phyloP scores from a whole-genome alignment of 192 early-diverging fungal genomes.

The Umbelopsis sp. region DNA sequence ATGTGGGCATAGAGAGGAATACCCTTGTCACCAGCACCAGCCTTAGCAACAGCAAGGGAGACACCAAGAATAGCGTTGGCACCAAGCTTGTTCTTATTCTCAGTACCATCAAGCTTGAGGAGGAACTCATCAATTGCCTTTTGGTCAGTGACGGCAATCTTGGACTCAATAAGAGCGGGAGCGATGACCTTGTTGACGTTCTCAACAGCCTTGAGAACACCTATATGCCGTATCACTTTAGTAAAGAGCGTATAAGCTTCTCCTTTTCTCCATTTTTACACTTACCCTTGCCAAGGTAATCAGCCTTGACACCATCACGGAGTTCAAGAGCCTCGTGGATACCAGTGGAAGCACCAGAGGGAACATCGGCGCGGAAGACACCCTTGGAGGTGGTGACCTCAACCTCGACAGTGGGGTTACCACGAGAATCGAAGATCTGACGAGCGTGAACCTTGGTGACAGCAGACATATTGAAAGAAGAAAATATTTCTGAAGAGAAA shows the following conservation, averaged over 20 bases:
- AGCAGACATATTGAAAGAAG: conserved; percentile 50
- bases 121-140: conserved; percentile 89
- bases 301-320: conserved; percentile 82
- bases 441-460: conserved; percentile 82
- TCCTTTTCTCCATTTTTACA: neutral
- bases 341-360: conserved; percentile 98
- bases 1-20: conserved; percentile 96
- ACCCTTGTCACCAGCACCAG: conserved; percentile 92
- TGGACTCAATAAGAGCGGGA: conserved; percentile 78
- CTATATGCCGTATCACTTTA: conserved; percentile 38
- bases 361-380: conserved; percentile 95
- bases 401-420: conserved; percentile 98
- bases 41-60: conserved; percentile 93
- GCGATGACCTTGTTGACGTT: conserved; percentile 92
- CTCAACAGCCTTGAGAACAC: conserved; percentile 86
- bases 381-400: conserved; percentile 94
- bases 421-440: conserved; percentile 99
- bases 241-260: neutral
- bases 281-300: conserved; percentile 95
- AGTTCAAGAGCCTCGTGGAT: conserved; percentile 99
- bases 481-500: neutral
- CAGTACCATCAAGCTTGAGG: conserved; percentile 89
- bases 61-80: conserved; percentile 99
- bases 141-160: conserved; percentile 87
- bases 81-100: conserved; percentile 95